Base-by-base conservation (phyloP, 2,329 filamentous ascomycete genomes). In the Zasmidium angulare region DNA sequence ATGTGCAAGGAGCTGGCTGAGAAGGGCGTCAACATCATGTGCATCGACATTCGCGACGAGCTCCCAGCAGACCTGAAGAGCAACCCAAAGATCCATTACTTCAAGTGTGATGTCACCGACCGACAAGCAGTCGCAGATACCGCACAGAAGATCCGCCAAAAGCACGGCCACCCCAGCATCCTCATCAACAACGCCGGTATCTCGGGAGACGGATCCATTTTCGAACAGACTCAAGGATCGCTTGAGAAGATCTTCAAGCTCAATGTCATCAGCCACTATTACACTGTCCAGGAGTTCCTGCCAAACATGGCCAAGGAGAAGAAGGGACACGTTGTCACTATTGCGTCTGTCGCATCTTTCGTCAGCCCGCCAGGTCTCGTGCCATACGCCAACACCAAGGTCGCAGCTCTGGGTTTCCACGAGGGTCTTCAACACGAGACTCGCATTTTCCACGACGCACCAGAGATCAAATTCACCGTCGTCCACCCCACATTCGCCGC, bases 281-380 rank as follows among this genome's bases (percentile, higher is more conserved):
- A 77, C 58, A 80, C 76, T 58, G 77, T 81, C 10, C 76, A 78
- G 53, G 80, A 81, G 62, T 83, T 84, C 70, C 64, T 84, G 29
- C 82, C 82, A 0, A 71, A 73, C 52, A 84, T 84, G 81, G 66
- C 83, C 21, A 66, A 68, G 48, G 71, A 73, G 19, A 79, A 82
- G 63, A 82, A 83, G 63, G 84, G 84, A 2, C 83, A 86, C 61
- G 74, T 86, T 26, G 75, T 86, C 11, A 84, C 82, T 0, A 76
- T 86, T 14, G 82, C 84, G 2, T 82, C 79, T 59, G 75, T 80
- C 66, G 81, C 81, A 10, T 80, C 78, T 36, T 84, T 81, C 65
- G 58, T 82, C 10, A 62, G 58, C 4, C 59, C 60, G 10, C 53
- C 63, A 14, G 65, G 80, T 26, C 79, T 85, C 62, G 78, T 78